Percentiles rank a stretch among this genome's conserved stretches.
These are phyloP conservation scores for Ceratobasidium sp. DNA, from an alignment of 1,284 basidiomycete species.

Conservation along the genomic window DNA sequence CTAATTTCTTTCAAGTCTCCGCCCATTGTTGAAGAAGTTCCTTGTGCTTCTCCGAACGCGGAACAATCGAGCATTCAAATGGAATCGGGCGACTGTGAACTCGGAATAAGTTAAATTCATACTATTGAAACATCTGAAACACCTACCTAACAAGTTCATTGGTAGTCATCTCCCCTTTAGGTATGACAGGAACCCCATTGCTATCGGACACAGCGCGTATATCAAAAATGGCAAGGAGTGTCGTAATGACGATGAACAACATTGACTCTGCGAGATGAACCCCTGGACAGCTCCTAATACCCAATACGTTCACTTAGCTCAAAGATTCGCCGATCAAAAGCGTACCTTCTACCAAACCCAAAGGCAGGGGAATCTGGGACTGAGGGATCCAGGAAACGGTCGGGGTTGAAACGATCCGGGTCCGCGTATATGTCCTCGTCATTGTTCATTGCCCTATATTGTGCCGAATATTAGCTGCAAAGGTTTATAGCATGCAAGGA, in stretches of 20 bases:
- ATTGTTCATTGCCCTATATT: constrained; percentile 35
- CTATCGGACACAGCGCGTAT: constrained; percentile 1
- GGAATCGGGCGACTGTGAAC: background rate
- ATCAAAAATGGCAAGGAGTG: constrained; percentile 15
- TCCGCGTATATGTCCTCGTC: constrained; percentile 44
- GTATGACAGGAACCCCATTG: background rate
- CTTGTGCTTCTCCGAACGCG: constrained; percentile 9
- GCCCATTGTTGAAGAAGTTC: background rate
- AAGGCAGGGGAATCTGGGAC: constrained; percentile 24
- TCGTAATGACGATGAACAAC: constrained; percentile 19
- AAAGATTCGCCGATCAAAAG: background rate
- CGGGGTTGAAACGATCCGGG: constrained; percentile 41
- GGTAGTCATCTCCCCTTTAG: background rate
- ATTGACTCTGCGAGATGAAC: constrained; percentile 27
- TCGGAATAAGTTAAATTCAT: too few relatives aligned
- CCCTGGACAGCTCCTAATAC: constrained; percentile 12
- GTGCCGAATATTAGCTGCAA: too few relatives aligned
- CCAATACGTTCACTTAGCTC: background rate
- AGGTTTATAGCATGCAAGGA: too few relatives aligned
- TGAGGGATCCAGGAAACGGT: constrained; percentile 44
- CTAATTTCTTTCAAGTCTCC: background rate
- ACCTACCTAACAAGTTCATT: constrained; percentile 30
- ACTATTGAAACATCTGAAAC: too few relatives aligned
- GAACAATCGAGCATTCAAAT: constrained; percentile 1
- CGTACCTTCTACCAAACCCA: constrained; percentile 8